These are phyloP conservation scores for Salvia miltiorrhiza DNA, from an alignment of 257 asterid species.

Conservation along the genomic window DNA sequence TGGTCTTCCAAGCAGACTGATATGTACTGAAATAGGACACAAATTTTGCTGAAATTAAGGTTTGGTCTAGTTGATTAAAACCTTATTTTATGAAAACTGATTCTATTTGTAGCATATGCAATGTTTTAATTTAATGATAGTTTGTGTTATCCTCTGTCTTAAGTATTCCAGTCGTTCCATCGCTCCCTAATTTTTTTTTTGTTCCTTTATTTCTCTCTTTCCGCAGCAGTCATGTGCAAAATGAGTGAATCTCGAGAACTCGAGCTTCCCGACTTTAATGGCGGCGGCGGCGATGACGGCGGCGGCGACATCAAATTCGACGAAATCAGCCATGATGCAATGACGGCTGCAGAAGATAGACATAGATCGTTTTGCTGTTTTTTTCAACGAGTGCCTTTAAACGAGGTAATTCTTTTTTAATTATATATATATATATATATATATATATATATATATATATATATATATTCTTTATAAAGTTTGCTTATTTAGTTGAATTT, in stretches of 20 bases:
- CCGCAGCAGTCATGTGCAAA: conserved; percentile 40
- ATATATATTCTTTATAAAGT: too few species aligned
- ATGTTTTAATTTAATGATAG: neutral
- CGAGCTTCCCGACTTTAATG: conserved; percentile 28
- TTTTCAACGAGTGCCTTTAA: conserved; percentile 31
- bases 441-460: too few species aligned
- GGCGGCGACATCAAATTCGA: conserved; percentile 9
- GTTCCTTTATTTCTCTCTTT: neutral
- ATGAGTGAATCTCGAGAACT: conserved; percentile 47
- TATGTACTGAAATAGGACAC: neutral
- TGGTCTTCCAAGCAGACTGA: neutral
- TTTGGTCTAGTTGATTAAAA: neutral
- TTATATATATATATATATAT: too few species aligned
- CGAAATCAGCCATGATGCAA: conserved; percentile 10
- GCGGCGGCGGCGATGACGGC: neutral
- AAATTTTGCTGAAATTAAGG: conserved; percentile 29
- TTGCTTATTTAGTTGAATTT: neutral
- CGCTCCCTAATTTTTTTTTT: neutral
- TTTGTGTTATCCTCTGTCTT: conserved; percentile 21
- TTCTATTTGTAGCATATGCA: conserved; percentile 1
- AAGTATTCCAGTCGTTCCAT: conserved; percentile 10
- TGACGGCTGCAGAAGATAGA: neutral
- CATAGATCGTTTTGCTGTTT: conserved; percentile 17
- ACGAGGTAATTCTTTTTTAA: conserved; percentile 30
- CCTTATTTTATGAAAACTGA: conserved; percentile 10